Percentiles rank a stretch among this genome's conserved stretches.
phyloP scores from a whole-genome alignment of 805 yeast genomes.

The Starmerella bombicola region DNA sequence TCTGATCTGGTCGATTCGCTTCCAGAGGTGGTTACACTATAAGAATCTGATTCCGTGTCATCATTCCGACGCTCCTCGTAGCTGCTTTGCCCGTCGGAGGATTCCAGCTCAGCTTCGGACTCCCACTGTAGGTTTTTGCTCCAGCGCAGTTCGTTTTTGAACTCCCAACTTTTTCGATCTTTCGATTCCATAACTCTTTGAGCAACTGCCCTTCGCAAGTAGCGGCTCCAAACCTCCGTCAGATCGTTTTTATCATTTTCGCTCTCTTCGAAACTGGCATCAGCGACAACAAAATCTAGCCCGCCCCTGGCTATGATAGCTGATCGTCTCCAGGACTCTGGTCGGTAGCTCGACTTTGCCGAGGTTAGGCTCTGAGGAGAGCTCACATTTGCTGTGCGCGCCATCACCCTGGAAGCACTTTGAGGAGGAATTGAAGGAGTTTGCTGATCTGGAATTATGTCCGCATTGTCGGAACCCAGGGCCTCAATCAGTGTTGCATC shows the following conservation, averaged over 20 bases:
- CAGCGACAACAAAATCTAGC: neutral
- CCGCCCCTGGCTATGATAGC: constrained; percentile 10
- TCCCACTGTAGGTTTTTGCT: constrained; percentile 9
- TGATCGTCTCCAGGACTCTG: constrained; percentile 19
- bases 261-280: constrained; percentile 17
- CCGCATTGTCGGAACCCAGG: no score
- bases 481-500: no score
- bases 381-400: neutral
- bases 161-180: constrained; percentile 10
- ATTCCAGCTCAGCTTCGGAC: constrained; percentile 6
- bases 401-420: no score
- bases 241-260: constrained; percentile 23
- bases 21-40: no score
- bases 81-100: neutral
- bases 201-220: constrained; percentile 27
- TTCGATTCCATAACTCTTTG: constrained; percentile 22
- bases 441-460: no score
- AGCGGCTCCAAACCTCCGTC: constrained; percentile 27
- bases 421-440: no score
- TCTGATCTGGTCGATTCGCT: no score
- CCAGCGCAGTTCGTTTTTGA: constrained; percentile 13
- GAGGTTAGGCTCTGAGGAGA: constrained; percentile 14
- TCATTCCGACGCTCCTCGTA: no score
- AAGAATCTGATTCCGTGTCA: no score
- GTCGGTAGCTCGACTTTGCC: constrained; percentile 15